phyloP scores from a whole-genome alignment of 2,329 filamentous ascomycete species.

The Ploettnerulaceae sp. region DNA sequence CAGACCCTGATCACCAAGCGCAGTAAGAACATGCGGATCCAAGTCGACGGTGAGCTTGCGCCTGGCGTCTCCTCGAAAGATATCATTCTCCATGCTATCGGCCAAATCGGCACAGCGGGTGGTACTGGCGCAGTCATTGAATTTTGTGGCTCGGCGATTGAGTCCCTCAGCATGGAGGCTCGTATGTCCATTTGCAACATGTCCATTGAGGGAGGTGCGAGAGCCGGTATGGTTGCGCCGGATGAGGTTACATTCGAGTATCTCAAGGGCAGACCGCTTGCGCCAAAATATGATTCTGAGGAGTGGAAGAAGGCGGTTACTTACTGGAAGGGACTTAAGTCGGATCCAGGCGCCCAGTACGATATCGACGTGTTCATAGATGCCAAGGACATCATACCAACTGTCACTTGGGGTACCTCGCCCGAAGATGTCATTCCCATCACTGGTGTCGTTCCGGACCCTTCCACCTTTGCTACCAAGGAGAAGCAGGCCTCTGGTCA shows the following conservation, averaged over 20 bases:
- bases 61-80: conserved; percentile 96
- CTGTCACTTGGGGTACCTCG: conserved; percentile 94
- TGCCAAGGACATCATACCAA: conserved; percentile 87
- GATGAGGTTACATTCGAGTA: conserved; percentile 94
- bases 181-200: conserved; percentile 99
- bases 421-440: conserved; percentile 96
- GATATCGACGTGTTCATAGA: conserved; percentile 88
- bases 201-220: conserved; percentile 93
- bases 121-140: conserved; percentile 94
- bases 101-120: conserved; percentile 88
- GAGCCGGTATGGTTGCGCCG: conserved; percentile 94
- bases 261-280: conserved; percentile 83
- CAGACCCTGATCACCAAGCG: conserved; percentile 91
- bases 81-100: conserved; percentile 87
- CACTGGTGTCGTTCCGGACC: conserved; percentile 82
- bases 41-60: conserved; percentile 84
- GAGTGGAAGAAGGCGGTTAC: conserved; percentile 85
- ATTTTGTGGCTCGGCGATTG: conserved; percentile 93
- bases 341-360: conserved; percentile 83
- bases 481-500: conserved; percentile 74
- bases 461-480: conserved; percentile 77
- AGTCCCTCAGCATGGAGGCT: conserved; percentile 86
- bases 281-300: conserved; percentile 74
- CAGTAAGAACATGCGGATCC: conserved; percentile 98
- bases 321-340: conserved; percentile 84